These are phyloP conservation scores for Handroanthus guayacan DNA, from an alignment of 257 asterid genomes.

Conservation along the genomic window DNA sequence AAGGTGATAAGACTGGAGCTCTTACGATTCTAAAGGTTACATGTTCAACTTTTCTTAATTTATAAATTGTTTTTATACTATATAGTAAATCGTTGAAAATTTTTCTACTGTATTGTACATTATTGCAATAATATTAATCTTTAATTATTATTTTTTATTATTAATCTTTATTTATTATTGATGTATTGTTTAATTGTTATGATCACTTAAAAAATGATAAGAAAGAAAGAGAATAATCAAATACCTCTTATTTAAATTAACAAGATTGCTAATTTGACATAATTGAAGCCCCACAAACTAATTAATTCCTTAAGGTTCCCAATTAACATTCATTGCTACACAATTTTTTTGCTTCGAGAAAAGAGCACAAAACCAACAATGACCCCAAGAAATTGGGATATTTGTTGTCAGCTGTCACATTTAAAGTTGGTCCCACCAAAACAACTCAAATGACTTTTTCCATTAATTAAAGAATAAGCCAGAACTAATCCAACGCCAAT, in stretches of 20 bases:
- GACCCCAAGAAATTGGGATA: background rate
- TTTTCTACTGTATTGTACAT: too few species aligned
- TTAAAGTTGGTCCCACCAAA: background rate
- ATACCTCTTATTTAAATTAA: background rate
- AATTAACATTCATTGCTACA: background rate
- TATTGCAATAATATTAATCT: too few species aligned
- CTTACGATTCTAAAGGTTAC: too few species aligned
- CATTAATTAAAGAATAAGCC: background rate
- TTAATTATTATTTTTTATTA: too few species aligned
- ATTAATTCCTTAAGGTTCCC: background rate
- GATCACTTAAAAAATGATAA: too few species aligned
- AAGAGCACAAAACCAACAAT: background rate
- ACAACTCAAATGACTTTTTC: background rate
- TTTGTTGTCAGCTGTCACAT: background rate
- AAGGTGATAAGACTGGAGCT: too few species aligned
- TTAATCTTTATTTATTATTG: too few species aligned
- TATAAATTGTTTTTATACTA: too few species aligned
- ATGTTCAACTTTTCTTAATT: too few species aligned
- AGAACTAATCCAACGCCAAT: background rate
- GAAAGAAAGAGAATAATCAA: too few species aligned
- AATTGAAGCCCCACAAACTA: constrained; percentile 1
- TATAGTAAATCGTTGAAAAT: too few species aligned
- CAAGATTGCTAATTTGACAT: background rate
- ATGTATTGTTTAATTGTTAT: too few species aligned
- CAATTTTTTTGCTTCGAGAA: background rate